Evolutionary conservation across 1,284 basidiomycete genomes (phyloP), one percentile per base, ranked within the genome.

Genomic region (Pterulicium gracile): DNA sequence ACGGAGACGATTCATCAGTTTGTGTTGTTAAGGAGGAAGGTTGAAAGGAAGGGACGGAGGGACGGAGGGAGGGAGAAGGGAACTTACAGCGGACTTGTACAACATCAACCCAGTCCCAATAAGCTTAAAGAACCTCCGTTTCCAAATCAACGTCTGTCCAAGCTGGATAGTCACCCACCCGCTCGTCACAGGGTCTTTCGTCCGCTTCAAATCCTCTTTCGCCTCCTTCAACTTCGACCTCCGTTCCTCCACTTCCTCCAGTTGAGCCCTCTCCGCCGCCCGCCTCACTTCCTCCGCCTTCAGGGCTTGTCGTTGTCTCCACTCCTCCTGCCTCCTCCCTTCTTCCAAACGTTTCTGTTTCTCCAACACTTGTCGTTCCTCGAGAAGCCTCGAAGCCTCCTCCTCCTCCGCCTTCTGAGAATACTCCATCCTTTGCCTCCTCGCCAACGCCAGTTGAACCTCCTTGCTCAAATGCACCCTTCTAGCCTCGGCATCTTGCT

Each of bases 101-200:
- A 86, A 64, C 41, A 67, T 64, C 27, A 81, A 58, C 17, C 57
- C 63, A 43, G 61, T 65, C 17, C 68, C 73, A 48, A 68, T 65
- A 47, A 85, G 68, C 58, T 74, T 75, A 59, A 74, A 83, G 53
- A 73, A 83, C 17, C 82, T 66, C 48, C 83, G 68, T 55, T 77
- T 79, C 83, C 83, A 86, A 0, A 70, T 66, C 47, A 78, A 57
- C 7, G 66, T 70, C 18, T 75, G 73, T 7, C 18, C 39, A 1
- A 68, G 69, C 57, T 84, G 82, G 39, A 86, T 64, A 1, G 80
- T 82, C 3, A 82, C 70, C 77, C 79, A 83, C 0, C 82, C 83
- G 3, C 66, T 67, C 52, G 75, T 57, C n/a, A 72, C 52, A 44
- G 58, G 54, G 12, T 59, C 61, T 22, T 64, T 57, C 42, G 58